These are phyloP conservation scores for Tetrahymena malaccensis DNA, from an alignment of 73 alveolate species.

Conservation along the genomic window DNA sequence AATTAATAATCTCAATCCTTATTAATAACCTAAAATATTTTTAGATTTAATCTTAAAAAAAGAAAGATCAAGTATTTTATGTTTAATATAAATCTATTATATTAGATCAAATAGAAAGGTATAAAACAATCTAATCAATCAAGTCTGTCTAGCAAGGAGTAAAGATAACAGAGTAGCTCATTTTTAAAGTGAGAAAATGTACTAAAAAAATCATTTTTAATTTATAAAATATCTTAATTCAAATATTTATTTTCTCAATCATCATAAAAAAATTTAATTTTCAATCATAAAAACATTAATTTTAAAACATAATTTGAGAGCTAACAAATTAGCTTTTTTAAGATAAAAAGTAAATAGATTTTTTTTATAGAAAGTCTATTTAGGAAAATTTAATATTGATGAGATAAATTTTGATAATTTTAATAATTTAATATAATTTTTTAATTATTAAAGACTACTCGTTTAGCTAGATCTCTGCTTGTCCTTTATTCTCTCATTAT, in stretches of 20 bases:
- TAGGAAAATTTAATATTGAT: too few species aligned
- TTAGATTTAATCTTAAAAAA: constrained; percentile 11
- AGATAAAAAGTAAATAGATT: too few species aligned
- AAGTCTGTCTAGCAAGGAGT: neutral
- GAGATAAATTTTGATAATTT: too few species aligned
- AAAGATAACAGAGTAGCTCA: constrained; percentile 15
- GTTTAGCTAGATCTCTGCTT: constrained; percentile 11
- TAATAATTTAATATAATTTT: too few species aligned
- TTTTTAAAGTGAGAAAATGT: constrained; percentile 32
- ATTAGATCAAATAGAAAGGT: constrained; percentile 30
- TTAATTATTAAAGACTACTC: constrained; percentile 1
- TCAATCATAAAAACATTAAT: too few species aligned
- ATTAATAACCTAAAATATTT: neutral
- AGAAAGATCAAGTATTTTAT: constrained; percentile 6
- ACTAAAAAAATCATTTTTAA: neutral
- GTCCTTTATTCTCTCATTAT: constrained; percentile 7
- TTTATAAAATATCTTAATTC: too few species aligned
- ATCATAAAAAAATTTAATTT: too few species aligned
- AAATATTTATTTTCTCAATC: too few species aligned
- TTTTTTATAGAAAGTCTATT: too few species aligned
- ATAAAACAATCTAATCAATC: constrained; percentile 11
- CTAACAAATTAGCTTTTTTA: too few species aligned
- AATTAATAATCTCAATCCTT: neutral
- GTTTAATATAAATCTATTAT: constrained; percentile 24
- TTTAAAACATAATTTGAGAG: too few species aligned